Conservation (phyloP, 129 eudicot genomes). For the Chrysanthemum lavandulifolium region DNA sequence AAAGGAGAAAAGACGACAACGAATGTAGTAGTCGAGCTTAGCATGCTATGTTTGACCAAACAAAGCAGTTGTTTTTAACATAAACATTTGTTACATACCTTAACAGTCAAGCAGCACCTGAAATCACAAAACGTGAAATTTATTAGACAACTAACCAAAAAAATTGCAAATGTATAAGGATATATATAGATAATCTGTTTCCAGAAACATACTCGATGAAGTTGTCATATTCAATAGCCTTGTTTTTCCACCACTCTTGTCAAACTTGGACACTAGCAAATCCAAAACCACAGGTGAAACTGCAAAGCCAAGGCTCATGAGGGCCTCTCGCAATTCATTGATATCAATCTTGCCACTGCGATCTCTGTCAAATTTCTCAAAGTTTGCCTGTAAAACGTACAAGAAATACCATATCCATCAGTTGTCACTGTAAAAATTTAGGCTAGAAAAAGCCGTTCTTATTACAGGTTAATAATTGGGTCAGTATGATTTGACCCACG, state of each 20-base stretch:
- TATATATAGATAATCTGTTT: background rate
- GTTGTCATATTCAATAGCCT: constrained; percentile 88
- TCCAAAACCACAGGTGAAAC: constrained; percentile 72
- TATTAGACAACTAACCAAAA: constrained; percentile 21
- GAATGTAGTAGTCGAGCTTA: background rate
- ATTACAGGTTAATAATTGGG: too few relatives aligned
- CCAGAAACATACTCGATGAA: constrained; percentile 75
- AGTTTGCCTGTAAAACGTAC: constrained; percentile 42
- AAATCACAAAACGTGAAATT: constrained; percentile 6
- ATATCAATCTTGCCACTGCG: constrained; percentile 83
- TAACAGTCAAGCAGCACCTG: constrained; percentile 97
- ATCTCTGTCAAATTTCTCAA: constrained; percentile 84
- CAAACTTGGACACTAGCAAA: constrained; percentile 76
- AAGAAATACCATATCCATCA: background rate
- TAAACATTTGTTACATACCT: constrained; percentile 44
- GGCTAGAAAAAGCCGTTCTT: too few relatives aligned
- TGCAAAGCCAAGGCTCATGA: constrained; percentile 68
- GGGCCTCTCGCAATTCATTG: constrained; percentile 74
- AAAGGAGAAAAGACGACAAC: background rate
- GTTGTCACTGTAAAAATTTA: background rate
- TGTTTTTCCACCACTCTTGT: constrained; percentile 72
- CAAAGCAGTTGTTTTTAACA: background rate
- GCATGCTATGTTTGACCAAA: background rate
- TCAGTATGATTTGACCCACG: too few relatives aligned
- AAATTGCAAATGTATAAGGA: background rate